Evolutionary conservation across 2,329 filamentous ascomycete species (phyloP).

Genomic region (Aspergillus terreus): DNA sequence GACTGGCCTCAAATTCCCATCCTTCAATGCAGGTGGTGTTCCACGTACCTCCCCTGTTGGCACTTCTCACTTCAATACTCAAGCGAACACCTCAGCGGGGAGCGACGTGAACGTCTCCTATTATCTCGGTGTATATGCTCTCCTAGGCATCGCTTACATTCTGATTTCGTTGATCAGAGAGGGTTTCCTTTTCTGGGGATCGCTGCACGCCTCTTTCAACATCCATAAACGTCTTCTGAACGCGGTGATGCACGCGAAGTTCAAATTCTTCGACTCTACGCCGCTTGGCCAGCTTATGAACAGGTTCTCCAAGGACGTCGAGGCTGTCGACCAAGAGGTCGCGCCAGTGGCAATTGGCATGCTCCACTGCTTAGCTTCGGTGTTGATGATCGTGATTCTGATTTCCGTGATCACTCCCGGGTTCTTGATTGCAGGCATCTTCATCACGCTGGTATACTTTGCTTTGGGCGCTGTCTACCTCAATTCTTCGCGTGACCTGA

Average conservation of each 20-base stretch:
- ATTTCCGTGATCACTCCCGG: slow-evolving; percentile 86
- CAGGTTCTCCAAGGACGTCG: slow-evolving; percentile 95
- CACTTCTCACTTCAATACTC: slow-evolving; percentile 25
- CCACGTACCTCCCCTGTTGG: slow-evolving; percentile 30
- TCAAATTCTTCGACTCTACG: slow-evolving; percentile 96
- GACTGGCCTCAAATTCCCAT: slow-evolving; percentile 34
- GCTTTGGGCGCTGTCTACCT: slow-evolving; percentile 85
- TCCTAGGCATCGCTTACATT: slow-evolving; percentile 74
- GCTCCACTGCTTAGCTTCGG: slow-evolving; percentile 62
- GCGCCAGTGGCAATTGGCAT: slow-evolving; percentile 82
- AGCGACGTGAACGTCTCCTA: slow-evolving; percentile 71
- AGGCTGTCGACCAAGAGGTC: slow-evolving; percentile 92
- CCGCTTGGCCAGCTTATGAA: slow-evolving; percentile 97
- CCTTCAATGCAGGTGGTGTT: slow-evolving; percentile 34
- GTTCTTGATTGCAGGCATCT: slow-evolving; percentile 80
- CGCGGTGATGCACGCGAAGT: slow-evolving; percentile 80
- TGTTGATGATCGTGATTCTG: slow-evolving; percentile 80
- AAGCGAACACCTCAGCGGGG: slow-evolving; percentile 15
- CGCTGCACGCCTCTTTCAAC: slow-evolving; percentile 78
- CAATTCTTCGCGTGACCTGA: slow-evolving; percentile 87
- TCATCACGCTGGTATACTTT: slow-evolving; percentile 81
- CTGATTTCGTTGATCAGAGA: slow-evolving; percentile 79
- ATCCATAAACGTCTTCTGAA: slow-evolving; percentile 77
- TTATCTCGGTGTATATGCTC: slow-evolving; percentile 78
- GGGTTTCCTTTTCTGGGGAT: slow-evolving; percentile 86